Base-by-base conservation (phyloP, 257 asterid genomes). In the Solanum stenotomum region DNA sequence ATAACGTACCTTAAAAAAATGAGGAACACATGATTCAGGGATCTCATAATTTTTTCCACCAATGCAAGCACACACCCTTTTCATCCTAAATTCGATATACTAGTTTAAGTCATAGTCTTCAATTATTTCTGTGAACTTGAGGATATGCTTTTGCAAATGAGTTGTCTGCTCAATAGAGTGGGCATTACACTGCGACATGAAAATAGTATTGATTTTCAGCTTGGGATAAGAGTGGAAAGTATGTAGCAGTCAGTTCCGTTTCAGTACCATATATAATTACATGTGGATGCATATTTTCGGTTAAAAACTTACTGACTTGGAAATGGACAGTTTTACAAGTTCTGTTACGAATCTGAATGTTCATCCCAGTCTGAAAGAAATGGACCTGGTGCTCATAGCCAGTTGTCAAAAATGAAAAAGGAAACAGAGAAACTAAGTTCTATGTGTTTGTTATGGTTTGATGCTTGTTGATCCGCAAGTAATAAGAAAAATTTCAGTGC, bases 401-500 rank as follows among this genome's bases (percentile, higher is more conserved):
- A 29, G 12, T 49, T 16, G 20, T 46, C 68, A 22, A 81, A 49
- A 82, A 81, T 81, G 85, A 79, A 79, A 25, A 81, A 81, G 25
- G 40, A 81, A 81, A 10, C 68, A 16, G 16, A 46, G 10, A 18
- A 35, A 29, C 85, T 29, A 29, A 82, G 85, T 22, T 29, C 11
- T 82, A 7, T 38, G 20, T 49, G 68, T 18, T 81, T 79, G 25
- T 79, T 79, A 78, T 79, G 85, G 65, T 25, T 77, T 29, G 42
- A 29, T 49, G 68, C 56, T 46, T 82, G 35, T 49, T 46, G 68
- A 82, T 82, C 22, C 3, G 20, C 85, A 49, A 82, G 85, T 82
- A 31, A 82, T 82, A 37, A 87, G 85, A 83, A 85, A 68, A 90
- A 29, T 91, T 89, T 92, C 98, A 97, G 98, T 94, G 98, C 98